A percentile compares a stretch with the other conserved stretches of the same genome.
These are phyloP conservation scores for Podospora comata DNA, from an alignment of 495 filamentous ascomycete genomes.

Conservation along the genomic window DNA sequence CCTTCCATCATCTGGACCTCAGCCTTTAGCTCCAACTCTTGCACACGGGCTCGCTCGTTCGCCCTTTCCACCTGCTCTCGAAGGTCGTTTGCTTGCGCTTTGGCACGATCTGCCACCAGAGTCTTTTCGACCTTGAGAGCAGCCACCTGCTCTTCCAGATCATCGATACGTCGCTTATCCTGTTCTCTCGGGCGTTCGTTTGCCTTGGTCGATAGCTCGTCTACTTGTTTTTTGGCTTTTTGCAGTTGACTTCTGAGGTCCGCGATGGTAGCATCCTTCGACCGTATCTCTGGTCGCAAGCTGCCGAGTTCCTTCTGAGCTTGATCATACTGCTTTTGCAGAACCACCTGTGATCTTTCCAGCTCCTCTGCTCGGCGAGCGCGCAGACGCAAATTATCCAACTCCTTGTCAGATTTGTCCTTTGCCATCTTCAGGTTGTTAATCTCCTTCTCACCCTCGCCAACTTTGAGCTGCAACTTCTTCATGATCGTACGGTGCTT, in stretches of 20 bases:
- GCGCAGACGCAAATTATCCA: constrained; percentile 54
- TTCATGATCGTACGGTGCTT: constrained; percentile 79
- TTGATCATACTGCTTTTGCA: constrained; percentile 61
- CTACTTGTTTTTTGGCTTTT: constrained; percentile 62
- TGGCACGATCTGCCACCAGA: constrained; percentile 64
- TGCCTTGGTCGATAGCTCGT: constrained; percentile 63
- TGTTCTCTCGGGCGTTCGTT: constrained; percentile 64
- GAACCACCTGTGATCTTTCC: constrained; percentile 63
- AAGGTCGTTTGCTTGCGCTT: constrained; percentile 64
- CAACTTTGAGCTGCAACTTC: constrained; percentile 64
- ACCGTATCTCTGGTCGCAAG: constrained; percentile 61
- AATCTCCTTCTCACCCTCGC: constrained; percentile 61
- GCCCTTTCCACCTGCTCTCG: constrained; percentile 71
- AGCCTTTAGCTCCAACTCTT: constrained; percentile 75
- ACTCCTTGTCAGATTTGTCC: constrained; percentile 65
- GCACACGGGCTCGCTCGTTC: constrained; percentile 62
- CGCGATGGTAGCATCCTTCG: constrained; percentile 61
- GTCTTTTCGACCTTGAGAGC: constrained; percentile 73
- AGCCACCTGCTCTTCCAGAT: constrained; percentile 71
- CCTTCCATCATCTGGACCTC: constrained; percentile 84
- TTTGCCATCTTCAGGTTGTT: constrained; percentile 59
- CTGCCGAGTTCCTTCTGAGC: constrained; percentile 65
- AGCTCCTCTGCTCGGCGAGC: constrained; percentile 62
- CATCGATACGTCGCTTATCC: constrained; percentile 60
- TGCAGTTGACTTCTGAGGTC: constrained; percentile 69